Evolutionary conservation across 1,284 basidiomycete genomes (phyloP).

Genomic region (Ganoderma lucidum): DNA sequence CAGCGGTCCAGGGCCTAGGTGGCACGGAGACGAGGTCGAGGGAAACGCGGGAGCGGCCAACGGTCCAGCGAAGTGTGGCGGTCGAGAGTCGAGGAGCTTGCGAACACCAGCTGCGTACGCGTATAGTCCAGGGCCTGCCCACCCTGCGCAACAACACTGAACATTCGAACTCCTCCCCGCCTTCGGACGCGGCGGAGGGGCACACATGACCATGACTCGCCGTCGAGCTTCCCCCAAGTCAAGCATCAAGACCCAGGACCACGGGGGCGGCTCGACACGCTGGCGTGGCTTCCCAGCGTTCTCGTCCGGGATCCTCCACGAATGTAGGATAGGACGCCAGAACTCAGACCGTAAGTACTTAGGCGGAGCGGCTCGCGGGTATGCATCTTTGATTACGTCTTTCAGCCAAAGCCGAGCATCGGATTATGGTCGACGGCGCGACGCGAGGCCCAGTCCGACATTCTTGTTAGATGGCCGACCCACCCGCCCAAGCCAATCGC

Average conservation of each 20-base stretch:
- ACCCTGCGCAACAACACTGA: not conserved
- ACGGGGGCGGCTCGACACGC: not conserved
- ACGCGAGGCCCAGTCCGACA: not conserved
- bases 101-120: not conserved
- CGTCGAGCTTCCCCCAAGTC: not conserved
- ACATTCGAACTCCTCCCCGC: not conserved
- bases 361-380: conserved; percentile 7
- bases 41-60: not conserved
- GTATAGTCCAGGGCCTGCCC: not conserved
- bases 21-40: conserved; percentile 1
- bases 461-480: not conserved
- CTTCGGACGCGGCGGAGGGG: conserved; percentile 20
- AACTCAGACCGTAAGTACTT: not conserved
- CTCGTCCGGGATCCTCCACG: not conserved
- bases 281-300: not conserved
- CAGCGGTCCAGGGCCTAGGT: not conserved
- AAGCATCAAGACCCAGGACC: not conserved
- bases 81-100: not conserved
- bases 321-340: not conserved
- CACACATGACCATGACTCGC: conserved; percentile 32
- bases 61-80: not conserved
- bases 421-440: not conserved
- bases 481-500: not conserved
- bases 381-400: not conserved
- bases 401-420: not conserved